Evolutionary conservation across 768 basidiomycete genomes (phyloP), one percentile per base, ranked within the genome.

Genomic region (Tulasnella sp.): DNA sequence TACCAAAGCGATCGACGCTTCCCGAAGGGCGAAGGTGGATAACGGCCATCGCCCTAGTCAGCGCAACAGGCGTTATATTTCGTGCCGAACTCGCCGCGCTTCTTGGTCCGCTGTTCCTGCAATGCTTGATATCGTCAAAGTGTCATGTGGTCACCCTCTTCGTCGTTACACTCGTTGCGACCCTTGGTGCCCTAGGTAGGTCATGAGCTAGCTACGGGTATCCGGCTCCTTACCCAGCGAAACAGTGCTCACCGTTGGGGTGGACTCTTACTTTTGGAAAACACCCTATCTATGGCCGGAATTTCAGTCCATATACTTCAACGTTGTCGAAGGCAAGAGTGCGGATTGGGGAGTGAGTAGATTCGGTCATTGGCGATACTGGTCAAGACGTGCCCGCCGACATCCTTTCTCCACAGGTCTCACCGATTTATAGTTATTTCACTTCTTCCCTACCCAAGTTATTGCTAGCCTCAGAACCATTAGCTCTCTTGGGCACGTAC

Each of bases 261-360:
- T 94, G 27, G 96, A 99, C 67, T 86, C 88, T 0, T 84, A 84
- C 70, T 85, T 94, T 68, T 97, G 94, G 91, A 65, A 75, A 52
- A 70, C 69, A 62, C 76, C 71, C 63, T 74, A 79, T 4, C 66
- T 93, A 0, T 97, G 92, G 93, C 93, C 96, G 0, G 96, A 98
- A 66, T 71, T 87, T 14, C 73, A 79, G 1, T 76, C 79, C 0
- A 61, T 93, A 9, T 81, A 81, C 61, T 99, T 89, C 72, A 99
- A 98, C 65, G 79, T 97, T 23, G 71, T 83, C 4, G 69, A 89
- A 65, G 91, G 92, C 12, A 91, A 94, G 67, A 83, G 85, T 25
- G 71, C 82, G 0, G 81, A 92, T 17, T 99, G 96, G 96, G 96
- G 96, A 61, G 89, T 94, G 67, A 62, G 86, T 75, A 19, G 21